Evolutionary conservation across 768 basidiomycete genomes (phyloP).

Genomic region (Calocera viscosa): DNA sequence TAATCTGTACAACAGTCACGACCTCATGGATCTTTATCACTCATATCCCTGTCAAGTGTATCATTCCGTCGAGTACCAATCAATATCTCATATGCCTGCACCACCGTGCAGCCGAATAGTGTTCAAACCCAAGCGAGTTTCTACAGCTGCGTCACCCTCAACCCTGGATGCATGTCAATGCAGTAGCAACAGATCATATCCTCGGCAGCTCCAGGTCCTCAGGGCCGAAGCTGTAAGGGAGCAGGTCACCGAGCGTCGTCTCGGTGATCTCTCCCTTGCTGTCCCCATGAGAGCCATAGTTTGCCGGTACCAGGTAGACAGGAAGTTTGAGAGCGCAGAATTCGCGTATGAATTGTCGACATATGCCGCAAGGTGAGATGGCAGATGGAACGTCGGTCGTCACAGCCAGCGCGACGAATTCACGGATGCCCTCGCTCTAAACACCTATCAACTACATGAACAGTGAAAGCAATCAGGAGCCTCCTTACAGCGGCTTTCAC

Average conservation of each 20-base stretch:
- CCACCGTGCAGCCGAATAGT: too few species aligned
- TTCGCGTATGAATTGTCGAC: conserved; percentile 81
- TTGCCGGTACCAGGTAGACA: conserved; percentile 51
- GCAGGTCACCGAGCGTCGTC: conserved; percentile 56
- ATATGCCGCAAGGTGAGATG: conserved; percentile 84
- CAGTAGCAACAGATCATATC: conserved; percentile 4
- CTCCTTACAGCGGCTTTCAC: conserved; percentile 79
- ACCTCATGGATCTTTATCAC: too few species aligned
- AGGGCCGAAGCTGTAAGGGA: conserved; percentile 84
- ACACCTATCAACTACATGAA: background rate
- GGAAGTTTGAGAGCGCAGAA: conserved; percentile 69
- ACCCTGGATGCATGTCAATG: background rate
- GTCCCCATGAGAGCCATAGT: conserved; percentile 38
- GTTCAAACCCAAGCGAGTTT: too few species aligned
- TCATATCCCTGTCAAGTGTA: too few species aligned
- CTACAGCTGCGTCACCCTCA: background rate
- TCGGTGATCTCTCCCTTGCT: conserved; percentile 35
- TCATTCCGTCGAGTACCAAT: too few species aligned
- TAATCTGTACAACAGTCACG: too few species aligned
- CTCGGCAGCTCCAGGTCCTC: conserved; percentile 47
- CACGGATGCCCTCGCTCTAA: conserved; percentile 65
- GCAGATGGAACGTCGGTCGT: conserved; percentile 53
- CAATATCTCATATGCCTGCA: too few species aligned
- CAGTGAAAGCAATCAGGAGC: background rate
- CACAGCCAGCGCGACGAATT: conserved; percentile 69